Evolutionary conservation across 2,329 filamentous ascomycete genomes (phyloP), one percentile per base, ranked within the genome.

Genomic region (Laburnicola sp.): DNA sequence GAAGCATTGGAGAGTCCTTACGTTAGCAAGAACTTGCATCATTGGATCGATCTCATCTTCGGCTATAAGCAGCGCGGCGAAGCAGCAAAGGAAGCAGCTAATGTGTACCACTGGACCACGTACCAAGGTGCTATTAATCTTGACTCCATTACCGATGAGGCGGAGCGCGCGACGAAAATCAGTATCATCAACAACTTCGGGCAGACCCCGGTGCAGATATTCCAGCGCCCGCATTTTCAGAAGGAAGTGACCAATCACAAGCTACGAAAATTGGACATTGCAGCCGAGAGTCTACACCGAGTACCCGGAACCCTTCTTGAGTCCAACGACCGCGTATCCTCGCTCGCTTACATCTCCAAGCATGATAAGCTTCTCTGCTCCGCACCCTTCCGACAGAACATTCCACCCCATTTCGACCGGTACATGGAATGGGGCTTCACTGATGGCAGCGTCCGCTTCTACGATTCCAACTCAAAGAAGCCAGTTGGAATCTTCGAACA

Each of bases 121-220:
- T 99, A 99, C 67, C 89, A 92, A 54, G 95, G 94, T 5, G 91
- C 93, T 2, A 95, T 89, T 58, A 90, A 99, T 69, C 78, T 99
- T 3, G 94, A 99, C 70, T 86, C 86, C 45, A 97, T 99, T 53
- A 85, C 87, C 6, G 93, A 97, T 67, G 88, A 89, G 0, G 85
- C 93, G 49, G 92, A 97, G 72, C 83, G 91, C 37, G 80, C 91
- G 5, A 89, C 93, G 4, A 93, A 91, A 0, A 97, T 96, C 47
- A 91, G 91, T 30, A 96, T 97, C 60, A 97, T 99, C 63, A 93
- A 99, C 74, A 97, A 97, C 63, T 99, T 99, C 72, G 94, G 94
- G 0, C 94, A 99, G 71, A 99, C 95, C 1, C 94, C 95, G 1
- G 89, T 95, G 62, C 95, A 99, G 70, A 88, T 97, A 11, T 99